Base-by-base conservation (phyloP, 768 basidiomycete species). In the Leucocoprinus leucothites region DNA sequence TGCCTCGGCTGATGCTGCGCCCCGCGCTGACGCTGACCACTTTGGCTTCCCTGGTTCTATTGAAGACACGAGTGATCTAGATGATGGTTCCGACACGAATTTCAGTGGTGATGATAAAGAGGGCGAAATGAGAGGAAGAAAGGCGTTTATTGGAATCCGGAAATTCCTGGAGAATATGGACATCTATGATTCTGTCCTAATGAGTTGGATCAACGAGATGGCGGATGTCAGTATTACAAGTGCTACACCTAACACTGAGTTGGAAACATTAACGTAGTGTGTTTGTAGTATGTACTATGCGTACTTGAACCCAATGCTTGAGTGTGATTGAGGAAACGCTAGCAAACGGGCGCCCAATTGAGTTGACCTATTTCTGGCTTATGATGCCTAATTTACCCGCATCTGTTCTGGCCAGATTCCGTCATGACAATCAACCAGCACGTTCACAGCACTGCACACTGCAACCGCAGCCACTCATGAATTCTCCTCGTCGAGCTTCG, bases 21-120 rank as follows among this genome's bases (percentile, higher is more conserved):
- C 89, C 28, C 79, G 89, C 24, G 85, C 78, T 2, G 87, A 91
- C 64, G 87, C 81, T 19, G 91, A 95, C 56, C 89, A 91, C 59
- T 96, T 94, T 68, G 94, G 94, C 0, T 91, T 96, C 67, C 94
- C 94, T 4, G 92, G 88, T 0, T 51, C 91, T 19, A 73, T 91
- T 35, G 88, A 91, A 58, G 90, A 89, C 19, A 78, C 80, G n/a
- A 87, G 84, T n/a, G 90, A 87, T 16, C 78, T 79, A 52, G 81
- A 82, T 48, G 68, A 56, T 5, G 57, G 69, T 54, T 53, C 77
- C 70, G 69, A 84, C 74, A 56, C 74, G 76, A 64, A 69, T 74
- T 58, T 74, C 60, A 58, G 81, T 75, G 61, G 77, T 66, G 73
- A 70, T 31, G 87, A 86, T 57, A 71, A 66, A 50, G 89, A 92